Base-by-base conservation (phyloP, 1,139 yeast species). In the Torulaspora globosa region DNA sequence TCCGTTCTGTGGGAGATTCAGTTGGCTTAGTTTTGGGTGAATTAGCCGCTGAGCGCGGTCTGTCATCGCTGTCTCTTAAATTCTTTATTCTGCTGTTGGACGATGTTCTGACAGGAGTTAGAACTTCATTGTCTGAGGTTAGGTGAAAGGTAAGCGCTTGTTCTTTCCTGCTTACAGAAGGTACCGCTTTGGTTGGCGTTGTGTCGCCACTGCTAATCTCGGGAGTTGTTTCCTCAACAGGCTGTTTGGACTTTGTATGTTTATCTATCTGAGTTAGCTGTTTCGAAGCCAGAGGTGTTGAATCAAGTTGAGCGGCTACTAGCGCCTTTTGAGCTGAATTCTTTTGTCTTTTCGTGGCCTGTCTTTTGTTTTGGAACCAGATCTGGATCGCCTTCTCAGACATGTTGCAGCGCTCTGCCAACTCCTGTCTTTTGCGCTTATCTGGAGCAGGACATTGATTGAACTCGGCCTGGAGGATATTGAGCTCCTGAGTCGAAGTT, bases 341-440 rank as follows among this genome's bases (percentile, higher is more conserved):
- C 21, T 33, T 44, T 29, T 52, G 52, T 34, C 47, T 54, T 33
- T 52, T 79, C 54, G 82, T 69, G 36, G 89, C 78, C 70, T 92
- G 98, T 67, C 98, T 80, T 66, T 82, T 85, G 68, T 92, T 92
- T 69, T 92, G 98, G 69, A 92, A 92, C 98, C 98, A 92, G 54
- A 92, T 88, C 69, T 92, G 97, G 26, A 92, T 95, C 1, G 97
- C 95, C 66, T 89, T 89, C 65, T 89, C 97, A n/a, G 92, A 79
- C 97, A 90, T 92, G 53, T 80, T 80, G 36, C 92, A 95, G 53
- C 74, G 78, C 29, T 70, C 67, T 12, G 97, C 95, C 55, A 92
- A 85, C 53, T 80, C 83, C 39, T 79, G 73, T 56, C 97, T 78
- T 59, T 84, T 75, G 41, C 75, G 69, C 65, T 83, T 84, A 64